A percentile compares a stretch with the other conserved stretches of the same genome.
These are phyloP conservation scores for Aspergillus baeticus DNA, from an alignment of 495 filamentous ascomycete species.

Conservation along the genomic window DNA sequence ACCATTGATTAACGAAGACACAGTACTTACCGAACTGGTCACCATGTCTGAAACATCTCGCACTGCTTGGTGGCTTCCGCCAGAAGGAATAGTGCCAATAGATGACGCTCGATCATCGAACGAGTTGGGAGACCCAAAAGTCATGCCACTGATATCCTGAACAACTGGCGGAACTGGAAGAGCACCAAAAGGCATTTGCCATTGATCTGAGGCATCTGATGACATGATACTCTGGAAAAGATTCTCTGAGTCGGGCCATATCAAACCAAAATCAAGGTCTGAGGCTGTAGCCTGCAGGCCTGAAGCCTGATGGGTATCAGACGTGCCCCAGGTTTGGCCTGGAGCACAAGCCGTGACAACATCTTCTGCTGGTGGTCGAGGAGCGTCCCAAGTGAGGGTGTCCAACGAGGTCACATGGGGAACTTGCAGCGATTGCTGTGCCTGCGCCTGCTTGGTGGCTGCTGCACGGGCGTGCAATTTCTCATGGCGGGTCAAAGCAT, in stretches of 20 bases:
- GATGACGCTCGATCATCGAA: conserved; percentile 40
- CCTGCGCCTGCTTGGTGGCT: conserved; percentile 23
- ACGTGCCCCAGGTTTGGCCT: conserved; percentile 28
- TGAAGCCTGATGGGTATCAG: conserved; percentile 18
- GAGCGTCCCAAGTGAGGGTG: conserved; percentile 28
- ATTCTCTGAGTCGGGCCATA: conserved; percentile 51
- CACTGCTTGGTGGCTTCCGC: conserved; percentile 46
- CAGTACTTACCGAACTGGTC: conserved; percentile 38
- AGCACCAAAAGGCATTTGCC: conserved; percentile 46
- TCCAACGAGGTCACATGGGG: conserved; percentile 23
- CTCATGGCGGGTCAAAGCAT: conserved; percentile 49
- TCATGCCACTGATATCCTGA: conserved; percentile 34
- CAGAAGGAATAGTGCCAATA: conserved; percentile 40
- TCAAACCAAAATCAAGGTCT: conserved; percentile 43
- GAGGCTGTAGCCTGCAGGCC: conserved; percentile 26
- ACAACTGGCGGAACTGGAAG: conserved; percentile 39
- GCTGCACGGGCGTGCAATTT: conserved; percentile 41
- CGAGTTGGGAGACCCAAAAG: conserved; percentile 34
- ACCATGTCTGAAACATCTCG: conserved; percentile 50
- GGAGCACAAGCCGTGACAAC: conserved; percentile 25
- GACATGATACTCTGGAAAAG: conserved; percentile 49
- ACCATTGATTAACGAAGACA: not conserved
- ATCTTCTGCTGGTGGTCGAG: conserved; percentile 22
- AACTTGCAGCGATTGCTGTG: conserved; percentile 17
- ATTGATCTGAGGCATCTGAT: conserved; percentile 41